These are phyloP conservation scores for Bipolaris cookei DNA, from an alignment of 2,329 filamentous ascomycete species.

Conservation along the genomic window DNA sequence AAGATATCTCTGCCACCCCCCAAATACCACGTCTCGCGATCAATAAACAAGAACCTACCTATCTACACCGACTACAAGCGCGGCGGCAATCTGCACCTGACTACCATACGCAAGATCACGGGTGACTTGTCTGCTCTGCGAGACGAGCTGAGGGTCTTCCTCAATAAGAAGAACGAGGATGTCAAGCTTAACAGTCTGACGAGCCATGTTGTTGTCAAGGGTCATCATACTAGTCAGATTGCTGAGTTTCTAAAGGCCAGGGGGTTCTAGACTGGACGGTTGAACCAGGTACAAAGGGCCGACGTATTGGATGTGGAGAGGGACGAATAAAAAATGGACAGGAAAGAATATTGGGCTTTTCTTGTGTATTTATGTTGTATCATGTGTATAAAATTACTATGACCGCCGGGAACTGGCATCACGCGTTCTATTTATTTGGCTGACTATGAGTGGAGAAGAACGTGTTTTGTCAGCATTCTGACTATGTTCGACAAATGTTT, in stretches of 20 bases:
- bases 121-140: constrained; percentile 71
- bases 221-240: constrained; percentile 21
- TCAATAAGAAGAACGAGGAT: constrained; percentile 64
- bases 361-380: constrained; percentile 2
- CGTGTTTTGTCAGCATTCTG: neutral
- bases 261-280: constrained; percentile 20
- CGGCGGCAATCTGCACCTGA: constrained; percentile 77
- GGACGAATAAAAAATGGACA: neutral
- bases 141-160: constrained; percentile 64
- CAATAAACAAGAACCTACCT: constrained; percentile 71
- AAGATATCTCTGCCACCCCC: constrained; percentile 30
- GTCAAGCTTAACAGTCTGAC: constrained; percentile 68
- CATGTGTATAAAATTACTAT: neutral
- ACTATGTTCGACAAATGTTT: neutral
- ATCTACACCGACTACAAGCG: constrained; percentile 77
- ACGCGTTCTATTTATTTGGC: neutral
- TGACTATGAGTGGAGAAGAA: neutral
- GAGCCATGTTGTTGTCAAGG: constrained; percentile 65
- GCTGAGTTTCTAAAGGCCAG: constrained; percentile 22
- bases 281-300: neutral
- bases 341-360: neutral
- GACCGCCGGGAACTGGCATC: neutral
- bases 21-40: constrained; percentile 76
- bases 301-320: neutral
- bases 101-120: constrained; percentile 77